Evolutionary conservation across 345 rosid genomes (phyloP).

Genomic region (Pistacia atlantica): DNA sequence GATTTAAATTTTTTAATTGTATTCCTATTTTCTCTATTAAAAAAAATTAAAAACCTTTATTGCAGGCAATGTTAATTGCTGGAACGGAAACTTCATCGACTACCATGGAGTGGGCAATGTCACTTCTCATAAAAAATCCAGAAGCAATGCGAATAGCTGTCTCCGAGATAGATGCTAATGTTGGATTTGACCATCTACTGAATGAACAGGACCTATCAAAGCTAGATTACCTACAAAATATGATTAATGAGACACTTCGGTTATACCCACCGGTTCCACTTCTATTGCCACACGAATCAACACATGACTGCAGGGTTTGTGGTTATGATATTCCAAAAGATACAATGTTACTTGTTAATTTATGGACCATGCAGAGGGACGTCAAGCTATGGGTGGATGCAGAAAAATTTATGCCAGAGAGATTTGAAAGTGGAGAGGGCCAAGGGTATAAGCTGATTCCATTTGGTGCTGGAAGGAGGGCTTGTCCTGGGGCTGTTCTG

Average conservation of each 20-base stretch:
- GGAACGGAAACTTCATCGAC: constrained; percentile 35
- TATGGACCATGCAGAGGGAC: constrained; percentile 34
- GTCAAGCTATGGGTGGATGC: constrained; percentile 37
- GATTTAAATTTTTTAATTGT: too few species aligned
- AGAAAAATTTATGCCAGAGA: constrained; percentile 34
- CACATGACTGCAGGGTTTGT: constrained; percentile 20
- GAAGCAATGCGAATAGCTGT: constrained; percentile 17
- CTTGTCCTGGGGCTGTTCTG: constrained; percentile 16
- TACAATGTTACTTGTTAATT: constrained; percentile 28
- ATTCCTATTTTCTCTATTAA: too few species aligned
- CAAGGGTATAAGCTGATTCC: constrained; percentile 30
- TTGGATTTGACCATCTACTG: constrained; percentile 23
- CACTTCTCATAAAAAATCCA: constrained; percentile 41
- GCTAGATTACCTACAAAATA: constrained; percentile 24
- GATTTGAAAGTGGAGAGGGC: constrained; percentile 29
- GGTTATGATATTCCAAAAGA: constrained; percentile 30
- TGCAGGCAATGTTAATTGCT: constrained; percentile 25
- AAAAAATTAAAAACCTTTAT: not conserved
- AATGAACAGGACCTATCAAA: constrained; percentile 29
- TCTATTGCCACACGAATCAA: constrained; percentile 30
- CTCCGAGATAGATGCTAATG: constrained; percentile 21
- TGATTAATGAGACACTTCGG: constrained; percentile 26
- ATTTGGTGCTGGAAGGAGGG: constrained; percentile 33
- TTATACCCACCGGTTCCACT: constrained; percentile 33
- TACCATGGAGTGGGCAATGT: constrained; percentile 43